A percentile compares a stretch with the other conserved stretches of the same genome.
Evolutionary conservation across 257 asterid genomes (phyloP).

Genomic region (Forsythia viridissima): DNA sequence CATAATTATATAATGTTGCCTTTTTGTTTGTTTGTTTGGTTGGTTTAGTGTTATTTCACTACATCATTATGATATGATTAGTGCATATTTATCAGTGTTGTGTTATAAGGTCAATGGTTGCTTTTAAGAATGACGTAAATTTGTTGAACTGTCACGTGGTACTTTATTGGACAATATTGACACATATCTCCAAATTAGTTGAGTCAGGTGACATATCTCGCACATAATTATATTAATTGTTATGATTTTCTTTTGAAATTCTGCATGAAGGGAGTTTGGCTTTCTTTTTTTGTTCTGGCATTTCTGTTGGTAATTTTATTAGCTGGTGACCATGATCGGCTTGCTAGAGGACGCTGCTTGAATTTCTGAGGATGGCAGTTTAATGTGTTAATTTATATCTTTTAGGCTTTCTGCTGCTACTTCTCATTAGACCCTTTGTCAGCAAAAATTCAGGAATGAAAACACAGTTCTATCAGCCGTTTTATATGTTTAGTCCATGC

Average conservation of each 20-base stretch:
- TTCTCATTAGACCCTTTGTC: not conserved
- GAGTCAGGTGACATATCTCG: not conserved
- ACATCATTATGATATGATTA: not conserved
- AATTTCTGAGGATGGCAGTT: no score
- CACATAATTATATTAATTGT: not conserved
- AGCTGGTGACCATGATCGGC: not conserved
- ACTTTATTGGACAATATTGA: not conserved
- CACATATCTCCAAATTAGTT: not conserved
- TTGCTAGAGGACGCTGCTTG: not conserved
- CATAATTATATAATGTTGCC: not conserved
- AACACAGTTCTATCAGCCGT: not conserved
- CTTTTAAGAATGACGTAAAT: not conserved
- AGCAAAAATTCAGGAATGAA: no score
- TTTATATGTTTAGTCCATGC: not conserved
- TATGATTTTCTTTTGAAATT: not conserved
- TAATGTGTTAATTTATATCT: no score
- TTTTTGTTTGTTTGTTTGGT: not conserved
- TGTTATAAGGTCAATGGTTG: not conserved
- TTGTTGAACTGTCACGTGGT: not conserved
- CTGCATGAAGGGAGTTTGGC: not conserved
- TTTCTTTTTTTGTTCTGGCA: not conserved
- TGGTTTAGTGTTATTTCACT: not conserved
- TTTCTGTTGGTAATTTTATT: not conserved
- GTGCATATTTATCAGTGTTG: not conserved
- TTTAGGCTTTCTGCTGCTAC: no score